phyloP scores from a whole-genome alignment of 2,329 filamentous ascomycete genomes.

The Chaetomium strumarium region DNA sequence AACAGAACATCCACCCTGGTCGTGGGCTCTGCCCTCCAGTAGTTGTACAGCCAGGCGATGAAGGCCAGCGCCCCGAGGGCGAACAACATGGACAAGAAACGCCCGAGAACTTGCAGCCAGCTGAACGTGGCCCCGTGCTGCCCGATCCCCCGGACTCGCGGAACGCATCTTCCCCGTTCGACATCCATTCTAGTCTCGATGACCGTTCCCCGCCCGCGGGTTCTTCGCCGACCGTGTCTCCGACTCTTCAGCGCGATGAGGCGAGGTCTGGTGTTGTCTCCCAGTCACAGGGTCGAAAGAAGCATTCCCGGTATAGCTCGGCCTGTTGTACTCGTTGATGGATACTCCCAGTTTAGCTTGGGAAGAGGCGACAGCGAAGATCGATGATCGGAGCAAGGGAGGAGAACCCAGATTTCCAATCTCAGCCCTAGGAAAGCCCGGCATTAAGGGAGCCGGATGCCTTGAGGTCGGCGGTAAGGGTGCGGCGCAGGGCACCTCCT shows the following conservation, averaged over 20 bases:
- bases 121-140: constrained; percentile 12
- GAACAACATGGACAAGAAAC: constrained; percentile 12
- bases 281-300: neutral
- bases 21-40: constrained; percentile 14
- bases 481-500: too few species aligned
- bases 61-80: constrained; percentile 15
- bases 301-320: too few species aligned
- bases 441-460: too few species aligned
- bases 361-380: too few species aligned
- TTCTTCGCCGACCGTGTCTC: neutral
- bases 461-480: too few species aligned
- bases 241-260: neutral
- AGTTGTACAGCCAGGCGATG: constrained; percentile 16
- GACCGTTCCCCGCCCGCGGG: too few species aligned
- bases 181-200: neutral
- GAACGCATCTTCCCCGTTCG: constrained; percentile 4
- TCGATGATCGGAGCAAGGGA: too few species aligned
- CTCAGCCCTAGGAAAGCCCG: too few species aligned
- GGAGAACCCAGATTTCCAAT: too few species aligned
- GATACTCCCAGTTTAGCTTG: too few species aligned
- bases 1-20: constrained; percentile 20
- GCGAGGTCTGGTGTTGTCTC: neutral
- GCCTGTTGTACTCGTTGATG: too few species aligned
- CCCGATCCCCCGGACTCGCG: neutral
- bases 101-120: constrained; percentile 12